Evolutionary conservation across 202 grass and related monocot genomes (phyloP).

Genomic region (Schoenoplectus tabernaemontani): DNA sequence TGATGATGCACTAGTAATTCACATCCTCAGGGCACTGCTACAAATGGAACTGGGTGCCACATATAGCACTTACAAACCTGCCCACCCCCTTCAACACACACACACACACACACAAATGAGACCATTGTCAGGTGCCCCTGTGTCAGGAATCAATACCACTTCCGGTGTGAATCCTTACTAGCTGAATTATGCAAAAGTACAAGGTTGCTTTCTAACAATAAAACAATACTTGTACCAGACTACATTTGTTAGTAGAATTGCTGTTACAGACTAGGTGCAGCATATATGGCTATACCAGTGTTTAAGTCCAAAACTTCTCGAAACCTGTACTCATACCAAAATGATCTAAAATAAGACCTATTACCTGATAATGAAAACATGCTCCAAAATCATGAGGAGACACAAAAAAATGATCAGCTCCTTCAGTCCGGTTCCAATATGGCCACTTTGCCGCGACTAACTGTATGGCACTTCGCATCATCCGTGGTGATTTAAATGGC

Average conservation of each 20-base stretch:
- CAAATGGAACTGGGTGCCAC: too few species aligned
- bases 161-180: not conserved
- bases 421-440: conserved; percentile 70
- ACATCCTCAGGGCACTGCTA: too few species aligned
- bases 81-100: too few species aligned
- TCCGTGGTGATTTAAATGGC: conserved; percentile 55
- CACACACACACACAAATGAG: too few species aligned
- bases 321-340: not conserved
- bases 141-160: not conserved
- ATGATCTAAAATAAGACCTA: not conserved
- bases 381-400: conserved; percentile 84
- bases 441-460: conserved; percentile 54
- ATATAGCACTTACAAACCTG: too few species aligned
- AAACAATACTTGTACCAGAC: not conserved
- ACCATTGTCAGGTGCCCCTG: too few species aligned
- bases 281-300: not conserved
- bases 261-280: not conserved
- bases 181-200: not conserved
- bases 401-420: conserved; percentile 78
- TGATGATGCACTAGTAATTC: too few species aligned
- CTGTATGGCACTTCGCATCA: conserved; percentile 66
- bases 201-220: not conserved
- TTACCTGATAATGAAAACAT: conserved; percentile 85
- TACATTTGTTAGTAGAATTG: not conserved
- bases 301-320: not conserved